These are phyloP conservation scores for Penicillium cosmopolitanum DNA, from an alignment of 495 filamentous ascomycete species.

Conservation along the genomic window DNA sequence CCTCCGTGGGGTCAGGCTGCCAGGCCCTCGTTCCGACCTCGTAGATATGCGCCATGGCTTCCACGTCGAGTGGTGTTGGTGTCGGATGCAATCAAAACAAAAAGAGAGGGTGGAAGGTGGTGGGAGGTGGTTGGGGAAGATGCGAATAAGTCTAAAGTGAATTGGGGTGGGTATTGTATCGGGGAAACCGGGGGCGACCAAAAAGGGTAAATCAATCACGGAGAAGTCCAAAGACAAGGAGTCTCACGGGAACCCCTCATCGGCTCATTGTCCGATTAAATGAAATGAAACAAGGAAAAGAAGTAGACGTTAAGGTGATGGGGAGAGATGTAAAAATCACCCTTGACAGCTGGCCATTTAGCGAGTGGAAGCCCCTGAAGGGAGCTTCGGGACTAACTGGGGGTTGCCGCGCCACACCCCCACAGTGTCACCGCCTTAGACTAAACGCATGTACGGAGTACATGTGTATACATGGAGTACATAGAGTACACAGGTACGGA, in stretches of 20 bases:
- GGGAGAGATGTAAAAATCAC: slow-evolving; percentile 18
- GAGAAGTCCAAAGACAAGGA: slow-evolving; percentile 36
- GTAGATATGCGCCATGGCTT: slow-evolving; percentile 88
- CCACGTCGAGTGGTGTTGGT: background rate
- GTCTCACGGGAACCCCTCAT: slow-evolving; percentile 35
- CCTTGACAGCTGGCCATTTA: slow-evolving; percentile 42
- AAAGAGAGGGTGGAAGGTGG: background rate
- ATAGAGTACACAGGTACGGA: too few species aligned
- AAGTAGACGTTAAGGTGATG: slow-evolving; percentile 4
- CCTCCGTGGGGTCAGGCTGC: slow-evolving; percentile 94
- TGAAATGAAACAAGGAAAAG: slow-evolving; percentile 10
- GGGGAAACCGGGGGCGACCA: background rate
- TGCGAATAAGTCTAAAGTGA: slow-evolving; percentile 14
- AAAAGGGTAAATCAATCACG: slow-evolving; percentile 22
- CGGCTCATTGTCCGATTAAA: slow-evolving; percentile 30
- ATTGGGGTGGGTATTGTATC: too few species aligned
- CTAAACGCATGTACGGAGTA: background rate
- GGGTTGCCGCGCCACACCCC: slow-evolving; percentile 44
- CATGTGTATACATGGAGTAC: too few species aligned
- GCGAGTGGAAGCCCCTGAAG: slow-evolving; percentile 47
- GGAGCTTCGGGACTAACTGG: slow-evolving; percentile 38
- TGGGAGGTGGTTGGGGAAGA: slow-evolving; percentile 2
- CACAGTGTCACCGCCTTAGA: slow-evolving; percentile 37
- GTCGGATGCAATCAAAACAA: background rate
- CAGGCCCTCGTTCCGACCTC: slow-evolving; percentile 97